These are phyloP conservation scores for Puccinia coronata DNA, from an alignment of 1,284 basidiomycete genomes.

Conservation along the genomic window DNA sequence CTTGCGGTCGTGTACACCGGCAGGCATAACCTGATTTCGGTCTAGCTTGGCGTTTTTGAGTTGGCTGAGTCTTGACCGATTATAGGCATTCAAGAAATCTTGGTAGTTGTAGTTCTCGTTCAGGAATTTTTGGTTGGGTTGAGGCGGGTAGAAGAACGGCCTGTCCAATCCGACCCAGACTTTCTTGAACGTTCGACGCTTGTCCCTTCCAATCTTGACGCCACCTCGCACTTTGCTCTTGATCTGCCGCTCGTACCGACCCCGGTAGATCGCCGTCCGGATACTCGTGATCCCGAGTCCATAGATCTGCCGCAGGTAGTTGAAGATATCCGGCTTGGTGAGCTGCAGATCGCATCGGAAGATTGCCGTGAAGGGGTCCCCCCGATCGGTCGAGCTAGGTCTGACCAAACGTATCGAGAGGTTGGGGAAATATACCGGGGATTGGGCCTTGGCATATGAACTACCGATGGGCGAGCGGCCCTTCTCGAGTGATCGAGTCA, in stretches of 20 bases:
- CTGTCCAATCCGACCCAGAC: slow-evolving; percentile 36
- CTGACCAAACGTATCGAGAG: slow-evolving; percentile 55
- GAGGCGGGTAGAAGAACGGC: slow-evolving; percentile 31
- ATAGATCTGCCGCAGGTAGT: slow-evolving; percentile 57
- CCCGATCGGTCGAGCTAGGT: slow-evolving; percentile 52
- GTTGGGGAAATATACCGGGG: slow-evolving; percentile 54
- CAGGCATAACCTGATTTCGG: slow-evolving; percentile 14
- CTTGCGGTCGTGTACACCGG: slow-evolving; percentile 8
- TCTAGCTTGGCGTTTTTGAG: not conserved
- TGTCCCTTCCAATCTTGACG: slow-evolving; percentile 6
- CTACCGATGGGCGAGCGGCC: slow-evolving; percentile 12
- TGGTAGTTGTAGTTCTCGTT: slow-evolving; percentile 34
- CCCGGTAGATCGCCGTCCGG: slow-evolving; percentile 56
- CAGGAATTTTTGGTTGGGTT: not conserved
- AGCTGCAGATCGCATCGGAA: slow-evolving; percentile 56
- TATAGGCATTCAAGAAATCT: slow-evolving; percentile 28
- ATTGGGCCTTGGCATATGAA: slow-evolving; percentile 18
- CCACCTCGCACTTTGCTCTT: slow-evolving; percentile 43
- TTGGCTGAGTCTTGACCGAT: not conserved
- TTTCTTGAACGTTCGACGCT: slow-evolving; percentile 35
- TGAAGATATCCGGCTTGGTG: slow-evolving; percentile 57
- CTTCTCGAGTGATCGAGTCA: slow-evolving; percentile 7
- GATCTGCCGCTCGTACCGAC: slow-evolving; percentile 53
- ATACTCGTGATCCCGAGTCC: slow-evolving; percentile 55
- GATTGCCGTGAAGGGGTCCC: slow-evolving; percentile 57